These are phyloP conservation scores for Ogataea pini DNA, from an alignment of 805 yeast species.

Conservation along the genomic window DNA sequence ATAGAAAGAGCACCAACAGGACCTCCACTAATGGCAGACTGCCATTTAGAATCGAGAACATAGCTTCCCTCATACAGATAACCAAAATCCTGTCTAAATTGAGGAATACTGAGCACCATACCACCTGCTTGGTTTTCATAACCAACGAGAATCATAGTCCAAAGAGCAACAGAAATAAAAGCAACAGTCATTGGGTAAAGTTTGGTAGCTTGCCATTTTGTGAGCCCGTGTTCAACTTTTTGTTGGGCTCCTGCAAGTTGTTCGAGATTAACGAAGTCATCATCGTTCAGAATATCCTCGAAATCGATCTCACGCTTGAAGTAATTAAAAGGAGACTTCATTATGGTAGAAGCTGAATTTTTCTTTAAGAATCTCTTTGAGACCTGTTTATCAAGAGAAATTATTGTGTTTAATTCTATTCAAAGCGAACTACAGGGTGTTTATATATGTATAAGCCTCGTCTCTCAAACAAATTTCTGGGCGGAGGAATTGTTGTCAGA, in stretches of 20 bases:
- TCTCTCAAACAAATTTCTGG: too few relatives aligned
- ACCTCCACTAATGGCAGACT: constrained; percentile 40
- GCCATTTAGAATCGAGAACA: constrained; percentile 46
- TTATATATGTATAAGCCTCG: background rate
- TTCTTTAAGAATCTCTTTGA: too few relatives aligned
- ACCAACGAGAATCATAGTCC: constrained; percentile 40
- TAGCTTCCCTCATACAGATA: constrained; percentile 30
- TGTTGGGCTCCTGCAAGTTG: constrained; percentile 11
- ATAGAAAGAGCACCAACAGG: constrained; percentile 34
- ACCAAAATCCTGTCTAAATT: constrained; percentile 39
- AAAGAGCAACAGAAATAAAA: constrained; percentile 40
- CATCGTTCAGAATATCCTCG: constrained; percentile 7
- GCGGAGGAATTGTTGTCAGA: too few relatives aligned
- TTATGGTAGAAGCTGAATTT: too few relatives aligned
- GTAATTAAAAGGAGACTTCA: background rate
- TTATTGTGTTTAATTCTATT: too few relatives aligned
- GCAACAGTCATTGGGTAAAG: constrained; percentile 39
- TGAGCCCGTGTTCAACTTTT: constrained; percentile 11
- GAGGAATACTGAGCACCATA: constrained; percentile 40
- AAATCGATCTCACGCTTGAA: background rate
- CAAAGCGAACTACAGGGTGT: background rate
- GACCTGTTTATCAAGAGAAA: too few relatives aligned
- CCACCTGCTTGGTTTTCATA: constrained; percentile 43
- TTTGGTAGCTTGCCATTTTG: constrained; percentile 36
- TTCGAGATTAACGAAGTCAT: constrained; percentile 4